Base-by-base conservation (phyloP, 2,329 filamentous ascomycete species). In the Neonectria punicea region DNA sequence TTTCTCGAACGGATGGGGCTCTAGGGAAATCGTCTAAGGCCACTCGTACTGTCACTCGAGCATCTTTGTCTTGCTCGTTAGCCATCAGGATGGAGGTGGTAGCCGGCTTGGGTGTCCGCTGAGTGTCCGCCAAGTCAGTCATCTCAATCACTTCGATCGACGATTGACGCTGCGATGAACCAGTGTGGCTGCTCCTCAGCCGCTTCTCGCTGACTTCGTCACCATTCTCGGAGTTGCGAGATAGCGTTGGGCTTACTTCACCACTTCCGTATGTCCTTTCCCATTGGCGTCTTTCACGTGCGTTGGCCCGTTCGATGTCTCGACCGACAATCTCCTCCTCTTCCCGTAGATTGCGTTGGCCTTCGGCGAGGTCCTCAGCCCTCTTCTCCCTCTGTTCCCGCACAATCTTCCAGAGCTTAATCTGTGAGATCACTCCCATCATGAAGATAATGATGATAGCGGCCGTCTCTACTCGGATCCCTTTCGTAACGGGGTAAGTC, bases 401-500 rank as follows among this genome's bases (percentile, higher is more conserved):
- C 65, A 97, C 88, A 8, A 97, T 84, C 67, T 89, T 93, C 94
- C 94, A 98, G 14, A 98, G 82, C 73, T 91, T 93, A 71, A 96
- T 83, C 77, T 98, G 95, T 0, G 93, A 97, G 47, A 97, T 85
- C 25, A 97, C 82, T 2, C 94, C 94, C 18, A 92, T 83, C 10
- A 93, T 77, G 63, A 87, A 90, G 20, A 97, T 82, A 30, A 98
- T 86, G 57, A 97, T 81, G 25, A 92, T 92, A 1, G 88, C 87
- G 0, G 93, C 94, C 32, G 93, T 87, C 77, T 98, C 95, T 14
- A 96, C 94, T 43, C 89, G 89, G 61, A 98, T 96, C 2, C 93
- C 93, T 71, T 90, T 92, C 0, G 93, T 98, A 13, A 97, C 82
- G 0, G 95, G 95, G 76, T 97, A 98, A 0, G 92, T 93, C 53